Evolutionary conservation across 2,329 filamentous ascomycete genomes (phyloP).

Genomic region (Colletotrichum agaves): DNA sequence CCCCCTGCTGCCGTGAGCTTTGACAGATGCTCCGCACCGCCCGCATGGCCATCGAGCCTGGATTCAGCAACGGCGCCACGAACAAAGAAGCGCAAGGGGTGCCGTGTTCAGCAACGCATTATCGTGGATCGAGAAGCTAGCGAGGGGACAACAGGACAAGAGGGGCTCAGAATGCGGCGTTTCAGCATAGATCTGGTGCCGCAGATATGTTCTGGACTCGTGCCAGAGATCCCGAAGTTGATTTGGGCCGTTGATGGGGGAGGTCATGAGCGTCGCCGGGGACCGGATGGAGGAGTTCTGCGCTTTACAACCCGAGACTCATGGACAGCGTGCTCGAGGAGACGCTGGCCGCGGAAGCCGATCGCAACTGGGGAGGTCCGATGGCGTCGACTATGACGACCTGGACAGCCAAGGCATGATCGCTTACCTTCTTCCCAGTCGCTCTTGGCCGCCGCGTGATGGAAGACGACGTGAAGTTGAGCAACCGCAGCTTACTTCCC

Average conservation of each 20-base stretch:
- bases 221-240: conserved; percentile 52
- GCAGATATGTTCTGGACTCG: conserved; percentile 54
- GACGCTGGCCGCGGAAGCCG: conserved; percentile 42
- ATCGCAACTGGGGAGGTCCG: conserved; percentile 5
- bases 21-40: conserved; percentile 51
- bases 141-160: conserved; percentile 48
- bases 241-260: conserved; percentile 54
- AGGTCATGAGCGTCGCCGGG: conserved; percentile 50
- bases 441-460: conserved; percentile 1
- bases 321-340: conserved; percentile 57
- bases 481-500: conserved; percentile 19
- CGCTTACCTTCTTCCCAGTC: not conserved
- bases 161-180: conserved; percentile 72
- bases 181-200: conserved; percentile 57
- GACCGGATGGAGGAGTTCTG: conserved; percentile 48
- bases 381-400: too few relatives aligned
- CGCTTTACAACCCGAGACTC: conserved; percentile 51
- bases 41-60: conserved; percentile 48
- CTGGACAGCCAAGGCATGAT: too few relatives aligned
- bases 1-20: conserved; percentile 51
- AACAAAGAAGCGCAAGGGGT: conserved; percentile 43
- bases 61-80: conserved; percentile 43
- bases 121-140: conserved; percentile 53
- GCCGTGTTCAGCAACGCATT: conserved; percentile 49
- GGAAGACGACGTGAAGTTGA: conserved; percentile 12